Base-by-base conservation (phyloP, 1,284 basidiomycete genomes). In the Neotropicomus parvogracilis region DNA sequence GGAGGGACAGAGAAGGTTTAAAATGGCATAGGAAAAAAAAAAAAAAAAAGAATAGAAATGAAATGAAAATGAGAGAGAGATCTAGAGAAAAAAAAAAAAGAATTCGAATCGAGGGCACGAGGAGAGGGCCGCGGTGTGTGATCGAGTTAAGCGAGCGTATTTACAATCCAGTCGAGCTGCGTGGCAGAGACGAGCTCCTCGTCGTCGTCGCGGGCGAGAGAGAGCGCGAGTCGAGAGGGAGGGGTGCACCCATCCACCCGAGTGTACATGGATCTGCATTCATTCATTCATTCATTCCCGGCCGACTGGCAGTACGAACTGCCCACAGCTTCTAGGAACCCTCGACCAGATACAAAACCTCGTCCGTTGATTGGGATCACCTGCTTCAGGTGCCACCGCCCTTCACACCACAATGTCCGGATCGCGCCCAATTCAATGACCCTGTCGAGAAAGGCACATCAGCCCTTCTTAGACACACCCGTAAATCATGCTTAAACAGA, bases 101-200 rank as follows among this genome's bases (percentile, higher is more conserved):
- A 78, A 79, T 73, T 76, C 73, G 73, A 75, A 75, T 73, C 70
- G 66, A 69, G 74, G 76, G 65, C 79, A 82, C 79, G 80, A 82
- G 80, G 78, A 75, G 73, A 74, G 65, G 70, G 75, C 67, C 63
- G 67, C 65, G 67, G 67, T 69, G 55, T 68, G 57, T 64, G 60
- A 69, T 69, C 64, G 46, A 64, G 67, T 65, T 65, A 65, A 69
- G 67, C 64, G 64, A 65, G 62, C 28, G 62, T 48, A 67, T 65
- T 68, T 62, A 69, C 64, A 69, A 65, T 69, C 64, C 61, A 65
- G 60, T 65, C 59, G 48, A 60, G 36, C 55, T 46, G 51, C 49
- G 49, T 55, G 60, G 53, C 56, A 47, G 51, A n/a, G n/a, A n/a
- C n/a, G n/a, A n/a, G n/a, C n/a, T n/a, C n/a, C n/a, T n/a, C n/a